Evolutionary conservation across 306 rosid species (phyloP).

Genomic region (Sicyos edulis): DNA sequence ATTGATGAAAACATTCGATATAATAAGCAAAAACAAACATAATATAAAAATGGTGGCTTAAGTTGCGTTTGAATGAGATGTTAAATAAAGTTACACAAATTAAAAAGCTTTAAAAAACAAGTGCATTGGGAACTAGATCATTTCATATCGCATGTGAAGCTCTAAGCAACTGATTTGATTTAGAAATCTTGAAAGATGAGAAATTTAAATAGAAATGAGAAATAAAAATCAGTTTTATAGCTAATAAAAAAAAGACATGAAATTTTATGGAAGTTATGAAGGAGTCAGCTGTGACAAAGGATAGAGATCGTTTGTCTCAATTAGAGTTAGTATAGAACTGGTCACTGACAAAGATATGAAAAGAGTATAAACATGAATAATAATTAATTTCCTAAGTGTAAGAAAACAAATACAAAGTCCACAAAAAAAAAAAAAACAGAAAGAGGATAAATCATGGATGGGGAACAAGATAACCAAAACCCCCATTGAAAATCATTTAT

Average conservation of each 20-base stretch:
- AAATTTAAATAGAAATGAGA: background rate
- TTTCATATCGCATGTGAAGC: background rate
- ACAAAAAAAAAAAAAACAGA: background rate
- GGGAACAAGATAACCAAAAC: background rate
- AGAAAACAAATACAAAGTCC: background rate
- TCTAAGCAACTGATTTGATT: background rate
- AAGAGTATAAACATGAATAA: conserved; percentile 3
- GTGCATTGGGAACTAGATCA: background rate
- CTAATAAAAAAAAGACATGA: background rate
- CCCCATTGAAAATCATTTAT: too few relatives aligned
- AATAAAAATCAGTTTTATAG: background rate
- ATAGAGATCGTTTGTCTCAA: background rate
- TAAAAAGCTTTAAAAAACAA: background rate
- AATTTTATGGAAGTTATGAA: background rate
- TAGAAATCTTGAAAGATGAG: background rate
- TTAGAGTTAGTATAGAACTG: background rate
- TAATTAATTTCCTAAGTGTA: background rate
- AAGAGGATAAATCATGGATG: background rate
- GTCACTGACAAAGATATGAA: conserved; percentile 12
- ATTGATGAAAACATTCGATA: background rate
- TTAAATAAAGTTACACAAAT: background rate
- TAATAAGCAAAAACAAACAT: background rate
- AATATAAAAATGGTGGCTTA: background rate
- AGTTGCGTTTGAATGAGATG: background rate
- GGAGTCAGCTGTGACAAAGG: background rate